A percentile compares a stretch with the other conserved stretches of the same genome.
Conservation (phyloP, 2,329 filamentous ascomycete genomes). For the Bipolaris zeicola region DNA sequence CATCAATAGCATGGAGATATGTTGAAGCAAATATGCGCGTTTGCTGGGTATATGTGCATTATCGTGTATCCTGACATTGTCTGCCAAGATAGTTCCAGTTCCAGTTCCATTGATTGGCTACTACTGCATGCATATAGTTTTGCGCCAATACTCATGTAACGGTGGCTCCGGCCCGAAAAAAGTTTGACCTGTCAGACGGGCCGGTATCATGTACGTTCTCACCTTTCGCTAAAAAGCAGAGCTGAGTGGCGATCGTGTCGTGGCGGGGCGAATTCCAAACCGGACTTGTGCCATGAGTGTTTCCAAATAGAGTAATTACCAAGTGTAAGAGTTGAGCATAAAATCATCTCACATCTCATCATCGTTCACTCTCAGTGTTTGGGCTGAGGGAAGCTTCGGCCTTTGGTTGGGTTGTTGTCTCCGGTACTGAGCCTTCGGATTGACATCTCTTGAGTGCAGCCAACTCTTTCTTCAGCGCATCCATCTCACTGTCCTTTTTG, state of each 20-base stretch:
- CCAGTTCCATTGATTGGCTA: no score
- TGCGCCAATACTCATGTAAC: no score
- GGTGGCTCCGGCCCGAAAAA: no score
- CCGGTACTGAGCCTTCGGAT: constrained; percentile 17
- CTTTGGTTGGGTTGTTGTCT: constrained; percentile 17
- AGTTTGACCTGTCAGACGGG: no score
- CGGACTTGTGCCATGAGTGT: not conserved
- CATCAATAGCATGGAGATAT: no score
- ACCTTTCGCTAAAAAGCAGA: not conserved
- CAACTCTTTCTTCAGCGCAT: constrained; percentile 58
- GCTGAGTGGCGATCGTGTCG: no score
- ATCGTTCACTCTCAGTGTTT: constrained; percentile 19
- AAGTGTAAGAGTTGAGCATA: not conserved
- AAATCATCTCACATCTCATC: constrained; percentile 6
- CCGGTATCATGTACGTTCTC: not conserved
- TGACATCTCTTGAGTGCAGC: constrained; percentile 34
- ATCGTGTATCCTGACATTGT: no score
- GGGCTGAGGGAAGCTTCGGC: constrained; percentile 21
- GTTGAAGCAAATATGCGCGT: no score
- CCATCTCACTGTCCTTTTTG: constrained; percentile 67
- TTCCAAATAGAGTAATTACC: not conserved
- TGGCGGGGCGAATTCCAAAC: not conserved
- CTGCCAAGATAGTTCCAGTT: no score
- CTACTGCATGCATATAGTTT: no score
- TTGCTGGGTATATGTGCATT: no score